Base-by-base conservation (phyloP, 768 basidiomycete species). In the Lactifluus piperatus region DNA sequence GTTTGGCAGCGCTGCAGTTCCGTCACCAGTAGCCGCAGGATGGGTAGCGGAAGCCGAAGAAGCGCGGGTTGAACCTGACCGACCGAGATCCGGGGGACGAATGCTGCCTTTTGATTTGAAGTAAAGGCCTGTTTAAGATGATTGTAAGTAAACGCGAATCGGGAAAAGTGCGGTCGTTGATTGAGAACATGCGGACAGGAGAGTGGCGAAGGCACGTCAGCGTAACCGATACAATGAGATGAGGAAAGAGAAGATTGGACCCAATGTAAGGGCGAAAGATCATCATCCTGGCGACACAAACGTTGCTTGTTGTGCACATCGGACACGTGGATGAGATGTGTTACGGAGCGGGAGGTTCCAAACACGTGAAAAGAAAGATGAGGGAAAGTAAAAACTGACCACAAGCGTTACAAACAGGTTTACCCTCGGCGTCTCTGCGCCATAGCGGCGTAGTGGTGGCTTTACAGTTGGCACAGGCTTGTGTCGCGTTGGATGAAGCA, bases 341-440 rank as follows among this genome's bases (percentile, higher is more conserved):
- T 47, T 60, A 62, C 62, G 66, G 67, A 64, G 63, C 67, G 64
- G 61, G 49, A 54, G 62, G 20, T 24, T 63, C 67, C 72, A 65
- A 68, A 68, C 68, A 67, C 52, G 56, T 53, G 58, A 56, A 57
- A 67, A 66, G 68, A 68, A 69, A 72, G 71, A 68, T 66, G 68
- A 69, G 68, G 67, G 68, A 69, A 67, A 64, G 67, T 34, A 62
- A 63, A n/a, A 57, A 81, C 89, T 80, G 71, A 92, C 91, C 91
- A 72, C 91, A 93, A 52, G 88, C 87, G 71, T 93, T 93, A 76
- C 91, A 94, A 68, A 93, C 81, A 50, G 85, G 81, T 71, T 86
- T 89, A 58, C 91, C 91, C 66, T 88, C 83, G 45, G 79, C 75
- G 69, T 89, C 89, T 65, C 90, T 80, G 66, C 90, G 77, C 91